phyloP scores from a whole-genome alignment of 2,329 filamentous ascomycete species.

The Talaromyces verruculosus region DNA sequence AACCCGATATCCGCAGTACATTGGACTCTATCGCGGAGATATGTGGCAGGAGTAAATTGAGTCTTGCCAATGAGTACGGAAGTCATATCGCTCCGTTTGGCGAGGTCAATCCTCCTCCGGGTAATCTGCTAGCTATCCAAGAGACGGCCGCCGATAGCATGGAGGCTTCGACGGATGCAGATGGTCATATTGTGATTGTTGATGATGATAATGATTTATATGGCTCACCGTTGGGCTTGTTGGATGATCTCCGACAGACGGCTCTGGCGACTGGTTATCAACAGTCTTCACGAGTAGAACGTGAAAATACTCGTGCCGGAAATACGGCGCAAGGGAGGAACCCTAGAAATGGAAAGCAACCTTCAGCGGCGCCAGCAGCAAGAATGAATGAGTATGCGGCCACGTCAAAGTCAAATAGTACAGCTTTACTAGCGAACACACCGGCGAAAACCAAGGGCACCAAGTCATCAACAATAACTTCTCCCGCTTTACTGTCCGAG shows the following conservation, averaged over 20 bases:
- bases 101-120: slow-evolving; percentile 50
- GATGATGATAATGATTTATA: slow-evolving; percentile 36
- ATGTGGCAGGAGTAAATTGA: slow-evolving; percentile 60
- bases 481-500: slow-evolving; percentile 42
- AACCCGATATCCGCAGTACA: slow-evolving; percentile 58
- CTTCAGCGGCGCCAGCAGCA: background rate
- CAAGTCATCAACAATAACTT: slow-evolving; percentile 28
- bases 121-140: slow-evolving; percentile 44
- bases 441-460: slow-evolving; percentile 18
- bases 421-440: slow-evolving; percentile 33
- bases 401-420: slow-evolving; percentile 29
- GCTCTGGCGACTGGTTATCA: slow-evolving; percentile 26
- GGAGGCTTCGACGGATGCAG: slow-evolving; percentile 38
- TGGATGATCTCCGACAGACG: slow-evolving; percentile 36
- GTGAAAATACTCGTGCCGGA: background rate
- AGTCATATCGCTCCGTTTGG: slow-evolving; percentile 62
- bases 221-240: slow-evolving; percentile 39
- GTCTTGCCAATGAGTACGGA: slow-evolving; percentile 62
- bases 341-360: background rate
- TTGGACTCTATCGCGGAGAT: slow-evolving; percentile 64
- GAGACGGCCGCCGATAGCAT: slow-evolving; percentile 44
- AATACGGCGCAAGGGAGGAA: background rate
- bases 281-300: slow-evolving; percentile 17
- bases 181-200: slow-evolving; percentile 32
- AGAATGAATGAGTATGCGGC: slow-evolving; percentile 31